Percentiles rank a stretch among this genome's conserved stretches.
phyloP scores from a whole-genome alignment of 2,329 filamentous ascomycete genomes.

The Cyphellophora europaea region DNA sequence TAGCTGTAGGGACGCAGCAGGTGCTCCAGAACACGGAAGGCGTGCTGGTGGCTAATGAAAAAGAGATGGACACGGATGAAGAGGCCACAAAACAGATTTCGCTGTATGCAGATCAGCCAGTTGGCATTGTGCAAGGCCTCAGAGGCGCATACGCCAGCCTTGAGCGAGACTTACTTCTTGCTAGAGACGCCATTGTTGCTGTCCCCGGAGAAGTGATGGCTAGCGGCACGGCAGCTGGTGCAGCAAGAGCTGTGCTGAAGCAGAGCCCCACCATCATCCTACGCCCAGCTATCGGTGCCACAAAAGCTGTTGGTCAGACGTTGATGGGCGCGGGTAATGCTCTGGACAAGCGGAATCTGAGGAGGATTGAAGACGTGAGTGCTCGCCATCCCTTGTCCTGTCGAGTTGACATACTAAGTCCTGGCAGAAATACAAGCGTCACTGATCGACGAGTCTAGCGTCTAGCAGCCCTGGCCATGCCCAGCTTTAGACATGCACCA shows the following conservation, averaged over 20 bases:
- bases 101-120: slow-evolving; percentile 87
- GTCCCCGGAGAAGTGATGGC: slow-evolving; percentile 89
- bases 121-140: slow-evolving; percentile 78
- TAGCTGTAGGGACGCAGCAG: slow-evolving; percentile 92
- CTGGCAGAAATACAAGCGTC: slow-evolving; percentile 15
- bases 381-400: slow-evolving; percentile 1
- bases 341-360: slow-evolving; percentile 71
- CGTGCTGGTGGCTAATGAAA: slow-evolving; percentile 47
- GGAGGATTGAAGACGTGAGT: slow-evolving; percentile 80
- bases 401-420: slow-evolving; percentile 4
- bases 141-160: slow-evolving; percentile 74
- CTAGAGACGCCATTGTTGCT: slow-evolving; percentile 85
- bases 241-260: slow-evolving; percentile 66
- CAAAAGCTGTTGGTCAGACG: slow-evolving; percentile 79
- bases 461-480: too few relatives aligned
- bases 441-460: too few relatives aligned
- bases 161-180: slow-evolving; percentile 75
- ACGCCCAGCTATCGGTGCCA: slow-evolving; percentile 80
- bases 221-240: slow-evolving; percentile 69
- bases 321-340: slow-evolving; percentile 87
- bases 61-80: slow-evolving; percentile 52
- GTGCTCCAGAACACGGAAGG: slow-evolving; percentile 81
- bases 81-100: slow-evolving; percentile 73
- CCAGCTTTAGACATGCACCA: too few relatives aligned
- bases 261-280: slow-evolving; percentile 90